Evolutionary conservation across 1,284 basidiomycete species (phyloP), one percentile per base, ranked within the genome.

Genomic region (Rhodotorula sp.): DNA sequence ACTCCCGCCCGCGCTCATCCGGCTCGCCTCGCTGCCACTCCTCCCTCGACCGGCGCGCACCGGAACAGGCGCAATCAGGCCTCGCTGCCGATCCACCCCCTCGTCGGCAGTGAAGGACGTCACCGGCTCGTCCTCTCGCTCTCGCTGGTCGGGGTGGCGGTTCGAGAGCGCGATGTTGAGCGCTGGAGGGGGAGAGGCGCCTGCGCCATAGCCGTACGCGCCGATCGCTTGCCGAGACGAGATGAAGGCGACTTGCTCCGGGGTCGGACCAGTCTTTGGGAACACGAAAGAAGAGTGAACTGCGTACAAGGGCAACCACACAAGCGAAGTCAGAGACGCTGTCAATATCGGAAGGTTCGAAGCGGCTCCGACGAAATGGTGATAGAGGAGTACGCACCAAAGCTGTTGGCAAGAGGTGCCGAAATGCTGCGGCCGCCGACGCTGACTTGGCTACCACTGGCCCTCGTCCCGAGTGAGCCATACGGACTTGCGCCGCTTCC

Each of bases 251-350:
- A 77, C 65, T 67, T 75, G 73, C 14, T 70, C 54, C 3, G 68
- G 64, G 0, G 71, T 75, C 20, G 70, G 69, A 5, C 71, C 71
- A 48, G 31, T 58, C 26, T 57, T 67, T 0, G 71, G 71, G 48
- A 70, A 77, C n/a, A 71, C 48, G 59, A 75, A 75, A 10, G 65
- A 69, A 0, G 71, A 73, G 18, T 75, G 71, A 23, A 77, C 73
- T 73, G 64, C 7, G 15, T 20, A 15, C 34, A 8, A n/a, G n/a
- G n/a, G n/a, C n/a, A n/a, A n/a, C n/a, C n/a, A n/a, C n/a, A n/a
- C n/a, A n/a, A n/a, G n/a, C n/a, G n/a, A n/a, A 49, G 46, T 51
- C 46, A 16, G 12, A 12, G 4, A 10, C 39, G 39, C 39, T 43
- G 39, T 43, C 39, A 3, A 43, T 12, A 5, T 26, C 29, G 31